These are phyloP conservation scores for Tarenaya hassleriana DNA, from an alignment of 345 rosid genomes.

Conservation along the genomic window DNA sequence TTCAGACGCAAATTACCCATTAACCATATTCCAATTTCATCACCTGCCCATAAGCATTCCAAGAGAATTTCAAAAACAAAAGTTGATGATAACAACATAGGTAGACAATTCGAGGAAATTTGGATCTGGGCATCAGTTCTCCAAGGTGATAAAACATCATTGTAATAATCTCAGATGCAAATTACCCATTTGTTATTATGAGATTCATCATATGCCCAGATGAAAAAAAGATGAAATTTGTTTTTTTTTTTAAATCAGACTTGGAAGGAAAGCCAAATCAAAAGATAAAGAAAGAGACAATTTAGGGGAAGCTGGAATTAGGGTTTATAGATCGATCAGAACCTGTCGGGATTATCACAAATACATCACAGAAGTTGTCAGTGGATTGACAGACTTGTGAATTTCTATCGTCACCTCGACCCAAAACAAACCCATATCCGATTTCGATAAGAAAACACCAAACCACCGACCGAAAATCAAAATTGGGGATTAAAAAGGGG, in stretches of 20 bases:
- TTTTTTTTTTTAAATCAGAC: no score
- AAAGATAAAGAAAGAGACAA: not conserved
- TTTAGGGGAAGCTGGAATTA: not conserved
- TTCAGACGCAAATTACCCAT: constrained; percentile 38
- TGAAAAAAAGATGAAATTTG: not conserved
- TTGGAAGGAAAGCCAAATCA: no score
- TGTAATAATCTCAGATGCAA: constrained; percentile 18
- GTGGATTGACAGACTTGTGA: constrained; percentile 28
- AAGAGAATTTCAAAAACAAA: not conserved
- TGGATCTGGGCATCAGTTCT: constrained; percentile 29
- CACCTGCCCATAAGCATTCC: constrained; percentile 9
- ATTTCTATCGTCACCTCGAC: constrained; percentile 24
- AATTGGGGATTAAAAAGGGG: not conserved
- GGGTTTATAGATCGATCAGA: constrained; percentile 13
- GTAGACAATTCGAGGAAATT: not conserved
- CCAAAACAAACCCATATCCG: not conserved
- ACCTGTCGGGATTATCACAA: constrained; percentile 30
- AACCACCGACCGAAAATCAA: not conserved
- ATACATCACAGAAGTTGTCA: constrained; percentile 24
- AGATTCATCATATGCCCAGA: constrained; percentile 23
- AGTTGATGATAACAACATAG: not conserved
- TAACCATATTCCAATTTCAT: constrained; percentile 22
- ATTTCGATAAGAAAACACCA: not conserved
- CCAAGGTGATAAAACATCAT: constrained; percentile 35
- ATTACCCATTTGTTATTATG: constrained; percentile 21